Evolutionary conservation across 2,329 filamentous ascomycete species (phyloP).

Genomic region (Tolypocladium paradoxum): DNA sequence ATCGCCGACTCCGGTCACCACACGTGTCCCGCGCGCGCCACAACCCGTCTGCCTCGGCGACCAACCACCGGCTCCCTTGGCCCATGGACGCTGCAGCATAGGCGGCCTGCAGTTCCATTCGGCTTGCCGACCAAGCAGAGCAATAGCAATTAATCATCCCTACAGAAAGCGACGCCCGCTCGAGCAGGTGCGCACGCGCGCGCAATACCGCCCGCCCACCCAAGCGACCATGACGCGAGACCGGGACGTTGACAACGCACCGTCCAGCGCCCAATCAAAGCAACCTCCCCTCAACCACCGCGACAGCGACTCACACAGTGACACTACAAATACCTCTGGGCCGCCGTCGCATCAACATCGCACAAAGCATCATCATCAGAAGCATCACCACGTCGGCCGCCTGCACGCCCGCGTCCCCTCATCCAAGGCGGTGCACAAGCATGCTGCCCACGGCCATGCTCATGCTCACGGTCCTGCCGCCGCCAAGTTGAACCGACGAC

Average conservation of each 20-base stretch:
- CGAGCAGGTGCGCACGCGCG: neutral
- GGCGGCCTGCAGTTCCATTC: conserved; percentile 2
- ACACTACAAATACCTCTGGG: conserved; percentile 13
- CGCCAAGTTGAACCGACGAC: conserved; percentile 31
- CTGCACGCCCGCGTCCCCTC: conserved; percentile 42
- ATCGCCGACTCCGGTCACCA: neutral
- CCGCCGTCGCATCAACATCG: conserved; percentile 16
- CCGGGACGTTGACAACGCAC: conserved; percentile 36
- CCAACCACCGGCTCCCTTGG: conserved; percentile 1
- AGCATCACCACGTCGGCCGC: conserved; percentile 29
- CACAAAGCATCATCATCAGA: conserved; percentile 19
- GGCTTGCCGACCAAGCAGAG: neutral
- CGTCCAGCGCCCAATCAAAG: conserved; percentile 45
- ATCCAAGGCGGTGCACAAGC: conserved; percentile 37
- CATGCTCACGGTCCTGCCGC: conserved; percentile 8
- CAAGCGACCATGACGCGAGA: conserved; percentile 29
- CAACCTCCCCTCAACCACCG: conserved; percentile 28
- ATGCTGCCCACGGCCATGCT: conserved; percentile 13
- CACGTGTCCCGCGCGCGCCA: conserved; percentile 2
- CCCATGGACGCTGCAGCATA: conserved; percentile 5
- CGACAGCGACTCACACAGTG: conserved; percentile 24
- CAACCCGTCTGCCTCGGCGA: neutral
- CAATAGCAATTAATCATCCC: neutral
- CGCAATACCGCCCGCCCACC: neutral
- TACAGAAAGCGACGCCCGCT: conserved; percentile 1